A percentile compares a stretch with the other conserved stretches of the same genome.
These are phyloP conservation scores for Pezizomycotina sp. DNA, from an alignment of 2,329 filamentous ascomycete genomes.

Conservation along the genomic window DNA sequence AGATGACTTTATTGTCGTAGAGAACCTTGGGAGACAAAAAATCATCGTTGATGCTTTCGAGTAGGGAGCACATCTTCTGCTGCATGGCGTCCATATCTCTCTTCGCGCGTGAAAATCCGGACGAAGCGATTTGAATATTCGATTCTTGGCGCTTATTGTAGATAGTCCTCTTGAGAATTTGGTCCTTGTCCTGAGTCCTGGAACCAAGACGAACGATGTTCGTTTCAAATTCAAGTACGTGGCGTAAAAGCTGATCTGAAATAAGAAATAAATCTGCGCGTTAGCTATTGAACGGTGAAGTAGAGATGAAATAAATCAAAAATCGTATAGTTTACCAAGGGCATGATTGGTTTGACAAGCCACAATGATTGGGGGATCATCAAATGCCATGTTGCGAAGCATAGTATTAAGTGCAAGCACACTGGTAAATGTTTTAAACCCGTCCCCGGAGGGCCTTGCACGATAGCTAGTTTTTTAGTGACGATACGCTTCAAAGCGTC, in stretches of 20 bases:
- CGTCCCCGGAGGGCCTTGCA: conserved; percentile 65
- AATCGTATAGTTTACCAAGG: conserved; percentile 29
- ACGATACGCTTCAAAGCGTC: conserved; percentile 52
- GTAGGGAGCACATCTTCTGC: conserved; percentile 30
- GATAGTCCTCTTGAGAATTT: conserved; percentile 49
- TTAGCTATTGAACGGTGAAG: conserved; percentile 3
- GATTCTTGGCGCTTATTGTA: conserved; percentile 40
- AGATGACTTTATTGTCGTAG: conserved; percentile 41
- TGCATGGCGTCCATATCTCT: conserved; percentile 33
- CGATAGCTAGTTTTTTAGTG: conserved; percentile 52
- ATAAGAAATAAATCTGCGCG: too few species aligned
- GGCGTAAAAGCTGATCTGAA: conserved; percentile 53
- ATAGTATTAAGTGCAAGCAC: conserved; percentile 52
- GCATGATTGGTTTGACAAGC: conserved; percentile 85
- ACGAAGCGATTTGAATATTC: conserved; percentile 30
- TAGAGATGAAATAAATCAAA: neutral
- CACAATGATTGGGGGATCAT: conserved; percentile 55
- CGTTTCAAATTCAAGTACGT: conserved; percentile 44
- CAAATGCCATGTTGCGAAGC: conserved; percentile 39
- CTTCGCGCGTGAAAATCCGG: conserved; percentile 28
- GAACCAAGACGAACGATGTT: conserved; percentile 53
- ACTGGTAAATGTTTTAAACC: conserved; percentile 70
- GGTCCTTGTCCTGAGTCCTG: conserved; percentile 45
- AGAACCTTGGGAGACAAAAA: conserved; percentile 42
- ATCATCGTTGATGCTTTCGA: conserved; percentile 32